phyloP scores from a whole-genome alignment of 2,329 filamentous ascomycete genomes.

The Colletotrichum agaves region DNA sequence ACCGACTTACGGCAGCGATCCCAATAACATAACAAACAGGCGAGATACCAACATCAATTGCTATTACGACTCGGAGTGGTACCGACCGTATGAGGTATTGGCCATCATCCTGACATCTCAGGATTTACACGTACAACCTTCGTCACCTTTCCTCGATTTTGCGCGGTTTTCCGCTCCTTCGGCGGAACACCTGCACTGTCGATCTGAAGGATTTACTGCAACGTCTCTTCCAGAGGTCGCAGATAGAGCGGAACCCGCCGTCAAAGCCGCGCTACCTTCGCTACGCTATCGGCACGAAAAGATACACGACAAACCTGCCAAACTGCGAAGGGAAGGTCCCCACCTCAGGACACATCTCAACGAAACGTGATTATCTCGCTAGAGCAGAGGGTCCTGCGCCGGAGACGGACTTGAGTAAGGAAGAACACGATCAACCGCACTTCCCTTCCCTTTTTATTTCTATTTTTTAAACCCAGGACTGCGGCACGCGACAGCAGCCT shows the following conservation, averaged over 20 bases:
- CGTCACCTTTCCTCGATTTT: constrained; percentile 7
- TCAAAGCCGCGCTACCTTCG: constrained; percentile 10
- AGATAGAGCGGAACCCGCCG: constrained; percentile 20
- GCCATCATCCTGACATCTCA: neutral
- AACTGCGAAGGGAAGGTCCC: constrained; percentile 13
- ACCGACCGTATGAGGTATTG: neutral
- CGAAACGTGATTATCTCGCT: constrained; percentile 9
- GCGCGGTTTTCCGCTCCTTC: constrained; percentile 5
- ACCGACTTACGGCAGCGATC: constrained; percentile 25
- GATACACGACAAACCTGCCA: neutral
- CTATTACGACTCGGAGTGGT: neutral
- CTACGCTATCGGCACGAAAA: constrained; percentile 17
- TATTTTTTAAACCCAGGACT: no score
- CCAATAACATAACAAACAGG: constrained; percentile 25
- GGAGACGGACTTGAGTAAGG: neutral
- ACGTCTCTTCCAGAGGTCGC: constrained; percentile 1
- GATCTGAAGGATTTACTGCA: neutral
- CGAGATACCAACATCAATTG: neutral
- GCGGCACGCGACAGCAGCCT: constrained; percentile 5
- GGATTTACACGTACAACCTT: neutral
- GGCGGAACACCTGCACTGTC: constrained; percentile 3
- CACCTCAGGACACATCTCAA: neutral
- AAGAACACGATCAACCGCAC: neutral
- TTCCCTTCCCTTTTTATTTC: no score
- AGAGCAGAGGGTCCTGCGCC: constrained; percentile 7